Conservation (phyloP, 768 basidiomycete species). For the Lactifluus subvellereus region DNA sequence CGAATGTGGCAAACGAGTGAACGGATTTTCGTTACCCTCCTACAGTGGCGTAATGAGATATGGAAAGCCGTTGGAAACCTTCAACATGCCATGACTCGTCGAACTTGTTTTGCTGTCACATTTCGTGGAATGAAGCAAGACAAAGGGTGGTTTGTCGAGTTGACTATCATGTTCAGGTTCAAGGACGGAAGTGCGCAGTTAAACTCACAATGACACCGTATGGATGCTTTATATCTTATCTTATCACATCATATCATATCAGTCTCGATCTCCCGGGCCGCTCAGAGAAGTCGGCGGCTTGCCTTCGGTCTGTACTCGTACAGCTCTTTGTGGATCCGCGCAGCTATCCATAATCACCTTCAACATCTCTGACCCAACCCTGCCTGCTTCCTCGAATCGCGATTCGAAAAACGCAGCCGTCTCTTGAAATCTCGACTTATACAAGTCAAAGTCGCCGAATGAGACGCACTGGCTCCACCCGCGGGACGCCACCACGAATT, state of each 20-base stretch:
- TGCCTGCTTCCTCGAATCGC: constrained; percentile 80
- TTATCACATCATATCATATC: not conserved
- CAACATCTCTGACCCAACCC: constrained; percentile 84
- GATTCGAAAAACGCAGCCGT: constrained; percentile 81
- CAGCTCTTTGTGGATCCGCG: not conserved
- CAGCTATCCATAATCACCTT: constrained; percentile 69
- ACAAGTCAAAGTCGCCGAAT: constrained; percentile 88
- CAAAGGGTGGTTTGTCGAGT: constrained; percentile 31
- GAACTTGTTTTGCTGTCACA: constrained; percentile 38
- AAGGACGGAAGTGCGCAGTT: not conserved
- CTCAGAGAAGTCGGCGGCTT: too few species aligned
- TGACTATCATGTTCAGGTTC: not conserved
- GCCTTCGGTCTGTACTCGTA: not conserved
- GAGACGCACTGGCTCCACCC: constrained; percentile 96
- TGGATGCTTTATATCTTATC: not conserved
- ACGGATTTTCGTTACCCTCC: constrained; percentile 82
- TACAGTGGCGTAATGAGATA: constrained; percentile 30
- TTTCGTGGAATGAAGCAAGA: constrained; percentile 42
- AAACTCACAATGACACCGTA: too few species aligned
- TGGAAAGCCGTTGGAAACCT: not conserved
- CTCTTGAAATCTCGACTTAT: constrained; percentile 70
- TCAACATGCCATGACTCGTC: constrained; percentile 5
- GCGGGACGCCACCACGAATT: constrained; percentile 88
- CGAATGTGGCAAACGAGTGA: constrained; percentile 75
- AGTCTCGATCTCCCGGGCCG: too few species aligned